Base-by-base conservation (phyloP, 148 eudicot species). In the Amaranthus hypochondriacus region DNA sequence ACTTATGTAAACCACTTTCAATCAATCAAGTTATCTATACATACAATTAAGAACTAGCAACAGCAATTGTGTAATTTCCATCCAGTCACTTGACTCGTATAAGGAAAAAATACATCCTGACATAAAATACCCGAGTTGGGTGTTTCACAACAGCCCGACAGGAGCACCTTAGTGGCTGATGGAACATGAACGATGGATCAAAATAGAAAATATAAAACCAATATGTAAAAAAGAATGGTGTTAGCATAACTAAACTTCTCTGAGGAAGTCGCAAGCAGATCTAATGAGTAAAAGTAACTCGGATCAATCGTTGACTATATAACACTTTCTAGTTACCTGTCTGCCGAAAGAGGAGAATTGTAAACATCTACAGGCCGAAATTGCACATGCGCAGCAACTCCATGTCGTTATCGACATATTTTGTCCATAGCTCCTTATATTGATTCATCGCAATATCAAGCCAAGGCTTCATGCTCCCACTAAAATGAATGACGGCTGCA, bases 401-500 rank as follows among this genome's bases (percentile, higher is more conserved):
- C 91, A 88, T 88, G 70, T 90, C 93, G 53, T 83, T 86, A 76
- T 92, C 91, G 52, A 90, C 88, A 21, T 92, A 87, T 76, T 92
- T 92, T 9, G 91, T 84, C 97, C 97, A 92, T 3, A 92, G 86
- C 81, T 88, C 84, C 87, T 88, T 88, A 78, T 83, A 92, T 60
- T 84, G 91, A 81, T 87, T 90, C 84, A 90, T 80, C 56, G 91
- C 96, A 76, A 92, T 92, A 81, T 92, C 97, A 4, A 90, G 92
- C 96, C 96, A 90, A 10, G 97, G 97, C 62, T 92, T 92, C 97
- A 92, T 89, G 81, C 88, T 90, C 68, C 97, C 97, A n/a, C 89
- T 93, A 81, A 86, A 93, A 83, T 90, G 98, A 62, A 93, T 86
- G 55, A 93, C 98, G 8, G 94, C 94, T 73, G 96, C 98, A 67